Base-by-base conservation (phyloP, 2,329 filamentous ascomycete species). In the Geosmithia flava region DNA sequence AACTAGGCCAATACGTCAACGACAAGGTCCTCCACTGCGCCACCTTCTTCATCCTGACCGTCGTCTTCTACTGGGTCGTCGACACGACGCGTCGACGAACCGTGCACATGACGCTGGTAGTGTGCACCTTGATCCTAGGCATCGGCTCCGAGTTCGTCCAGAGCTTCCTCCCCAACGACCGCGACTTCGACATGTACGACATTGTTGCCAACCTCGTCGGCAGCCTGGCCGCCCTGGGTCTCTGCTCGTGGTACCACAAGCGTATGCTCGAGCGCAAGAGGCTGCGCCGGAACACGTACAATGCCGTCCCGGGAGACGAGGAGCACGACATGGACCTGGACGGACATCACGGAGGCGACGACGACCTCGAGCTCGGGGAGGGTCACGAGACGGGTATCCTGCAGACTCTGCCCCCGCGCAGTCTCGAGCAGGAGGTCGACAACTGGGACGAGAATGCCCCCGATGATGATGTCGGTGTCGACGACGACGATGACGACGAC, bases 11-110 rank as follows among this genome's bases (percentile, higher is more conserved):
- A 52, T 63, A 74, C 58, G 76, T 91, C 62, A 89, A 94, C 71
- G 90, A 96, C 75, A 97, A 98, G 67, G 71, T 85, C 59, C 76
- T 97, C 27, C 93, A 97, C 67, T 75, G 86, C 57, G 52, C 89
- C 50, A 90, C 86, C 58, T 97, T 98, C 72, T 95, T 97, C 74
- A 62, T 87, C 55, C 76, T 98, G 47, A 95, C 91, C 16, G 67
- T 86, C 54, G 69, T 78, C 56, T 97, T 97, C 75, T 98, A 98
- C 78, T 98, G 93, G 89, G 86, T 96, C 61, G 69, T 96, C 57
- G 93, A 98, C 64, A 94, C 89, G 47, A 85, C 82, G 53, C 86
- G 93, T 53, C 83, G 91, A 47, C 86, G 91, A 55, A 84, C 81
- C 19, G 71, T 95, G 45, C 85, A 98, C 65, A 69, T 95, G 54